Conservation (phyloP, 1,139 yeast species). For the Candida buenavistaensis region DNA sequence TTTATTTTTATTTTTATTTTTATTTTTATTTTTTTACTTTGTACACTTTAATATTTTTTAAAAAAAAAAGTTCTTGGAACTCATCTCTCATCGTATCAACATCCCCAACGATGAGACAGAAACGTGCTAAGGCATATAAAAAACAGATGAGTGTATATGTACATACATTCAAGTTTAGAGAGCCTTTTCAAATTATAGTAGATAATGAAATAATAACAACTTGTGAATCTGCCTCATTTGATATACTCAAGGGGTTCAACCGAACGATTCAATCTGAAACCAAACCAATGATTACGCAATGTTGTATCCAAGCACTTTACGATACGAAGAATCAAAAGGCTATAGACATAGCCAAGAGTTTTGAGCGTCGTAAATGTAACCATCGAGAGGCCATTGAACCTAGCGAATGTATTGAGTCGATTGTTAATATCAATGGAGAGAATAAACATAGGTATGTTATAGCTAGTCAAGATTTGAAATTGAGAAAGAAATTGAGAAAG, state of each 20-base stretch:
- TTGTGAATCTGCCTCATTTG: slow-evolving; percentile 66
- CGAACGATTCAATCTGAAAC: slow-evolving; percentile 83
- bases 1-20: too few relatives aligned
- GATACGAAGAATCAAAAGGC: slow-evolving; percentile 68
- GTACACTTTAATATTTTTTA: too few relatives aligned
- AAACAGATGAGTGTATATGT: slow-evolving; percentile 86
- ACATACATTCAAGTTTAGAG: slow-evolving; percentile 87
- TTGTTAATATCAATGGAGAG: slow-evolving; percentile 67
- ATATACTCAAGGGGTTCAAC: slow-evolving; percentile 72
- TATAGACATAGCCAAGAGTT: slow-evolving; percentile 73
- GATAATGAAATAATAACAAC: slow-evolving; percentile 77
- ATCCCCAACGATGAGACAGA: slow-evolving; percentile 76
- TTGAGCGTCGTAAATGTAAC: slow-evolving; percentile 71
- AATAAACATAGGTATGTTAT: slow-evolving; percentile 90
- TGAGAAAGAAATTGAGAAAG: slow-evolving; percentile 65
- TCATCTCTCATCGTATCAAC: slow-evolving; percentile 1
- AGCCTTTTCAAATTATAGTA: slow-evolving; percentile 86
- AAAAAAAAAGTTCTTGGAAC: too few relatives aligned
- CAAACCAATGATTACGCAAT: slow-evolving; percentile 95
- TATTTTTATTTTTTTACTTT: too few relatives aligned
- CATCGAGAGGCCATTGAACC: slow-evolving; percentile 59
- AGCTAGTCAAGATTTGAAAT: slow-evolving; percentile 74
- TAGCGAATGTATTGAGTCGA: slow-evolving; percentile 71
- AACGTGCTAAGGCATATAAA: slow-evolving; percentile 90
- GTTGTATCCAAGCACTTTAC: slow-evolving; percentile 87